These are phyloP conservation scores for cucumber (Cucumis sativus) DNA, from an alignment of 306 rosid species.

Conservation along the genomic window Cucumber_9930_V3 NC_026657.2:1042001-1042500, in stretches of 20 bases:
- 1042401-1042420: background rate
- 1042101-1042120: background rate
- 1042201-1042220: background rate
- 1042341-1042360: background rate
- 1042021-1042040: background rate
- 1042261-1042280: background rate
- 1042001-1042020: conserved; percentile 9
- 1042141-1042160: background rate
- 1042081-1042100: background rate
- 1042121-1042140: background rate
- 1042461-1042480: background rate
- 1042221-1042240: background rate
- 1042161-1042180: background rate
- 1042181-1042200: background rate
- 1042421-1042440: background rate
- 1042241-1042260: background rate
- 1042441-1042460: background rate
- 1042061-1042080: background rate
- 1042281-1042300: background rate
- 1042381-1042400: background rate
- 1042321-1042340: background rate
- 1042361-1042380: background rate
- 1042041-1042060: background rate
- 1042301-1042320: background rate
- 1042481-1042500: background rate